phyloP scores from a whole-genome alignment of 176 grass and related monocot species.

The Chrysopogon serrulatus region DNA sequence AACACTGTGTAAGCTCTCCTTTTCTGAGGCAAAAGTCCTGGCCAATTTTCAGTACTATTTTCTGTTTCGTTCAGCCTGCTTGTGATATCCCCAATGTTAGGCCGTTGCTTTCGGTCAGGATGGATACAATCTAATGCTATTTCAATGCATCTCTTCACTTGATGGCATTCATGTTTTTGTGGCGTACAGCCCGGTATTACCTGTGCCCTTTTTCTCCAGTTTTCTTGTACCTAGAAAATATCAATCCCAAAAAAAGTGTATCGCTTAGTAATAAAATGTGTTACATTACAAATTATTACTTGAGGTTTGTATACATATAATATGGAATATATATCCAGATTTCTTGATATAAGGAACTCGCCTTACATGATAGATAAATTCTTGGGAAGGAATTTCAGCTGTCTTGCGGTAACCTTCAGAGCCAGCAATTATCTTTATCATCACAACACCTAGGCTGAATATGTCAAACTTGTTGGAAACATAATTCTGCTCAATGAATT shows the following conservation, averaged over 20 bases:
- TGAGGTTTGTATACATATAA: too few relatives aligned
- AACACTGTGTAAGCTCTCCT: too few relatives aligned
- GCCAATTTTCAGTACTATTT: too few relatives aligned
- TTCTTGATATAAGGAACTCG: not conserved
- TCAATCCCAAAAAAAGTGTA: not conserved
- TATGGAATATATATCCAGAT: too few relatives aligned
- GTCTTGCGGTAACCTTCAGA: not conserved
- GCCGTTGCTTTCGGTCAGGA: not conserved
- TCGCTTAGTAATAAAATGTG: not conserved
- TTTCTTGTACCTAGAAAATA: not conserved
- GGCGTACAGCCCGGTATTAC: not conserved
- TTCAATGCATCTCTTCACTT: not conserved
- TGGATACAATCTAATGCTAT: not conserved
- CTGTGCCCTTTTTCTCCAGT: not conserved
- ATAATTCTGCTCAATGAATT: not conserved
- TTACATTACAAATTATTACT: not conserved
- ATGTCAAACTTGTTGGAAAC: not conserved
- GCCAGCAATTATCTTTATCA: not conserved
- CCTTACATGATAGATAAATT: not conserved
- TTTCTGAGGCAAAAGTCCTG: too few relatives aligned
- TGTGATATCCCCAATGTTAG: not conserved
- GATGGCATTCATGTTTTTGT: not conserved
- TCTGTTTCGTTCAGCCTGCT: not conserved
- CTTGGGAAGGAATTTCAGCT: not conserved
- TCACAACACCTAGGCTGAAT: not conserved